Percentiles rank a stretch among this genome's conserved stretches.
phyloP scores from a whole-genome alignment of 2,329 filamentous ascomycete species.

The Ophiosphaerella korrae region DNA sequence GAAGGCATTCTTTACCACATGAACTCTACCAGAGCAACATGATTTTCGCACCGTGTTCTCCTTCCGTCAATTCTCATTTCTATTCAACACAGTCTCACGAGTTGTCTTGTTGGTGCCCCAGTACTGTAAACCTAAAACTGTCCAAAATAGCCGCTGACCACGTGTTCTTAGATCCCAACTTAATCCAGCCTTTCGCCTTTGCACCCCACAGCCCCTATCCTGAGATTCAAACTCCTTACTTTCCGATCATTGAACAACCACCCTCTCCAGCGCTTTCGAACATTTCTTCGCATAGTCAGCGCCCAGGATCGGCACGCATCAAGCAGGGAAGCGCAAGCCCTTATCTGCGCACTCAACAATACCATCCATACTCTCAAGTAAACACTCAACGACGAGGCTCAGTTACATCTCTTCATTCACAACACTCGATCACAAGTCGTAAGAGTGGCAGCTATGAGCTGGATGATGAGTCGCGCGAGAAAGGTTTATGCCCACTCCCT shows the following conservation, averaged over 20 bases:
- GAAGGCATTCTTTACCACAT: constrained; percentile 37
- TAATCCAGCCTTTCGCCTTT: constrained; percentile 60
- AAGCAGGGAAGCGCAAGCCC: constrained; percentile 68
- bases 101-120: constrained; percentile 48
- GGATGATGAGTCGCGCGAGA: constrained; percentile 62
- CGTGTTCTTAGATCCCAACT: constrained; percentile 57
- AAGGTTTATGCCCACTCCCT: constrained; percentile 76
- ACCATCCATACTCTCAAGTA: constrained; percentile 58
- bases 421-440: constrained; percentile 63
- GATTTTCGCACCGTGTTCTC: constrained; percentile 11
- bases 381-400: constrained; percentile 66
- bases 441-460: constrained; percentile 49
- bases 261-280: constrained; percentile 69
- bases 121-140: neutral
- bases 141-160: constrained; percentile 16
- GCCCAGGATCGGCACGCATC: constrained; percentile 47
- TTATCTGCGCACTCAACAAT: constrained; percentile 62
- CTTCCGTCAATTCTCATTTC: constrained; percentile 22
- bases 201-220: constrained; percentile 49
- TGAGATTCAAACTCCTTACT: constrained; percentile 48
- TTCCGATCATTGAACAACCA: constrained; percentile 53
- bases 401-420: constrained; percentile 72
- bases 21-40: constrained; percentile 23
- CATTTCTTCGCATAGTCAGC: constrained; percentile 52
- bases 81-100: constrained; percentile 22